Base-by-base conservation (phyloP, 169 alveolate species). In the Plasmodium coatneyi region DNA sequence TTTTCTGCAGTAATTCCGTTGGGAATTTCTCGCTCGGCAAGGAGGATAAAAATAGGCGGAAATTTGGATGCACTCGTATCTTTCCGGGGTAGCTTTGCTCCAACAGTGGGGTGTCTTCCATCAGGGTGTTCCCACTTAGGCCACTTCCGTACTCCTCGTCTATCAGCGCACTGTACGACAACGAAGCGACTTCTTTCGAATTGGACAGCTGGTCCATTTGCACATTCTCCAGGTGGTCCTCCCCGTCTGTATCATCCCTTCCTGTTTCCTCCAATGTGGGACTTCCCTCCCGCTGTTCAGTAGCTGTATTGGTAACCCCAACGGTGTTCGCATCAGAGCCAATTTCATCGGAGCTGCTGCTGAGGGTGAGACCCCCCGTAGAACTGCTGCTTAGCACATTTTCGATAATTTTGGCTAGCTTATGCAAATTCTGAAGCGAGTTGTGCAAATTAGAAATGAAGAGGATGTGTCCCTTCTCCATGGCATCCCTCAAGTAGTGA, bases 11-110 rank as follows among this genome's bases (percentile, higher is more conserved):
- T 2, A 99, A 97, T 36, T 99, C 97, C 82, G 98, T 98, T 32
- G 99, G 99, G 98, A 99, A 98, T 86, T 97, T 96, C 5, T 98
- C 97, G 90, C 98, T 97, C 71, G 99, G 99, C 92, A 97, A 97
- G 12, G 99, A 97, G 36, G 99, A 96, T 76, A 99, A 80, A 99
- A 99, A 98, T 28, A 99, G 95, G 95, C 99, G 97, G 97, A 98
- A 99, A 95, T 97, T 96, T 74, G 98, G 98, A 92, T 98, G 98
- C 2, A 98, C 98, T 93, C 41, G 97, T 95, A 90, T 96, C 95
- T 16, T 79, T 90, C 54, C 86, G 56, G 82, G 93, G 76, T 70
- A 43, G 71, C 70, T 93, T 74, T 89, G 95, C 36, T 95, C 84
- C 32, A 96, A 72, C 49, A 19, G 30, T 6, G 5, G 74, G 34